Conservation (phyloP, 768 basidiomycete species). For the Russula sp. region DNA sequence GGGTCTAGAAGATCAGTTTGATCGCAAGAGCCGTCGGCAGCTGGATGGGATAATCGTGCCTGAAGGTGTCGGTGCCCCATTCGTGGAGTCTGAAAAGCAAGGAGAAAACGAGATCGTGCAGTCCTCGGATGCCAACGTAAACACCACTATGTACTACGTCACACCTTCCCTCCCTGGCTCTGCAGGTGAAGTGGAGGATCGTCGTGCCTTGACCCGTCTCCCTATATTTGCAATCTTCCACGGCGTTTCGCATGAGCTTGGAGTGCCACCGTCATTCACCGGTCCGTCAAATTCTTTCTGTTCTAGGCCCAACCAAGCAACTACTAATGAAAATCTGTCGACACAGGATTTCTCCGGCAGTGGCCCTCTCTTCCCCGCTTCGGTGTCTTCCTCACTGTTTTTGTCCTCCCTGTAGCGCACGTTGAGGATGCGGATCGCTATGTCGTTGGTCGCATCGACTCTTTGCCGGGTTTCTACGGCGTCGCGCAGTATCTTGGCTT, state of each 20-base stretch:
- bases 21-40: slow-evolving; percentile 47
- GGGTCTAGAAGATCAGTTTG: slow-evolving; percentile 57
- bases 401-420: slow-evolving; percentile 44
- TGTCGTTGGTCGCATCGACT: slow-evolving; percentile 50
- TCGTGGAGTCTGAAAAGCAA: not conserved
- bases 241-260: slow-evolving; percentile 15
- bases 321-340: not conserved
- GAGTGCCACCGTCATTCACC: slow-evolving; percentile 52
- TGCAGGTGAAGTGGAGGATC: slow-evolving; percentile 3
- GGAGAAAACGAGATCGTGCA: not conserved
- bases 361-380: slow-evolving; percentile 67
- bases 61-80: slow-evolving; percentile 25
- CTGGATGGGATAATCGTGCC: slow-evolving; percentile 47
- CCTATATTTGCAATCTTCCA: slow-evolving; percentile 22
- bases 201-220: slow-evolving; percentile 12
- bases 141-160: slow-evolving; percentile 14
- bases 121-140: not conserved
- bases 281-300: slow-evolving; percentile 29
- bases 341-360: slow-evolving; percentile 49
- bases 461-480: slow-evolving; percentile 53
- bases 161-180: not conserved
- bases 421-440: slow-evolving; percentile 49
- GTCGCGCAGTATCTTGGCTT: slow-evolving; percentile 57
- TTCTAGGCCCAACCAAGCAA: slow-evolving; percentile 2
- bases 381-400: slow-evolving; percentile 61